phyloP scores from a whole-genome alignment of 371 early-diverging fungal genomes.

The Parasitella parasitica region DNA sequence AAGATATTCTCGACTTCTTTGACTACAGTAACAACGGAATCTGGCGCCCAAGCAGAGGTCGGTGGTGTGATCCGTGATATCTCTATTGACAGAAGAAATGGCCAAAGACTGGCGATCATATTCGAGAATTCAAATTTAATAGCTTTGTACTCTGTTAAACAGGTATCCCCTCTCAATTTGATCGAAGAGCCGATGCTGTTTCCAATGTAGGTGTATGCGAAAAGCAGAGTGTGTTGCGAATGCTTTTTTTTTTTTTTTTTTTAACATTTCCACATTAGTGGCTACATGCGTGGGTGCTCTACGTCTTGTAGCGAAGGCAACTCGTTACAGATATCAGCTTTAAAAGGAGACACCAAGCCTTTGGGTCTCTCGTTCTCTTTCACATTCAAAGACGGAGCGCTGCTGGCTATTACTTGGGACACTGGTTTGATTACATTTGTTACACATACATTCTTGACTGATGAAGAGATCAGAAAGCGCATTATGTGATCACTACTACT shows the following conservation, averaged over 20 bases:
- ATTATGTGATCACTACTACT: slow-evolving; percentile 8
- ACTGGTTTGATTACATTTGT: slow-evolving; percentile 34
- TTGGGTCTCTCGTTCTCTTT: slow-evolving; percentile 22
- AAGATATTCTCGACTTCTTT: slow-evolving; percentile 5
- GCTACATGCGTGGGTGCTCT: slow-evolving; percentile 29
- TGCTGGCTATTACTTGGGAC: slow-evolving; percentile 32
- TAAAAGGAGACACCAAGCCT: slow-evolving; percentile 13
- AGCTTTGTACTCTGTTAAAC: slow-evolving; percentile 24
- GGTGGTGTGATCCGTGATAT: slow-evolving; percentile 38
- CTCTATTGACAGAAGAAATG: slow-evolving; percentile 27
- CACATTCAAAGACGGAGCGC: slow-evolving; percentile 12
- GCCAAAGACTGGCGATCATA: slow-evolving; percentile 31
- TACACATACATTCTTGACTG: slow-evolving; percentile 20
- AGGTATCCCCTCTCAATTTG: slow-evolving; percentile 14
- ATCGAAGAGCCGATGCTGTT: slow-evolving; percentile 14
- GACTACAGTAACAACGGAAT: not conserved
- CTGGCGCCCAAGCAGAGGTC: not conserved
- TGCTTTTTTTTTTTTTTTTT: too few species aligned
- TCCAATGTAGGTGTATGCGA: slow-evolving; percentile 22
- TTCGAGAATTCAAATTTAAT: slow-evolving; percentile 29
- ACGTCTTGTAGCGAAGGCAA: not conserved
- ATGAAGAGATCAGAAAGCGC: slow-evolving; percentile 10
- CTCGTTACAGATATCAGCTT: not conserved
- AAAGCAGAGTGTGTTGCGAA: not conserved
- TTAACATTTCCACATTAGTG: slow-evolving; percentile 17